Evolutionary conservation across 2,329 filamentous ascomycete species (phyloP).

Genomic region (Microascus cirrosus): DNA sequence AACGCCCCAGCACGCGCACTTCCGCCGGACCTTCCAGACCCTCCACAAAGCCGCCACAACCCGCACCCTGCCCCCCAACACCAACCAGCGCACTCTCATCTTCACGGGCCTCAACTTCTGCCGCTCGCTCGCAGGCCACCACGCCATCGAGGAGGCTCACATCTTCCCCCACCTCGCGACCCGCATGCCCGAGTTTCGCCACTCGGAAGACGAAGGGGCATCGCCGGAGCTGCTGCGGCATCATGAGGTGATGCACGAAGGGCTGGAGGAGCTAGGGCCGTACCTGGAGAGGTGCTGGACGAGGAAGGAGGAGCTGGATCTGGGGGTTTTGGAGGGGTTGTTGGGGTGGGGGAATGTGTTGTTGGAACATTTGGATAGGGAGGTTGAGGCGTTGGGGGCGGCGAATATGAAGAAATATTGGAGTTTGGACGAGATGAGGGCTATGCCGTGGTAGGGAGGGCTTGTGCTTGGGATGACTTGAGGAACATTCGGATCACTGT

Average conservation of each 20-base stretch:
- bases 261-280: constrained; percentile 54
- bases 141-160: constrained; percentile 71
- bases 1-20: constrained; percentile 55
- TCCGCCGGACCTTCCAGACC: constrained; percentile 61
- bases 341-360: constrained; percentile 73
- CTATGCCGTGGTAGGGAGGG: constrained; percentile 50
- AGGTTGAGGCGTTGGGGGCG: constrained; percentile 66
- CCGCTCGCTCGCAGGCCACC: constrained; percentile 61
- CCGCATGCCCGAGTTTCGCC: constrained; percentile 67
- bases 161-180: constrained; percentile 69
- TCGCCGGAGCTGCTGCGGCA: constrained; percentile 55
- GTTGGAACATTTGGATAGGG: constrained; percentile 75
- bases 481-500: background rate
- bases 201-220: constrained; percentile 9
- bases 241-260: constrained; percentile 68
- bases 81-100: constrained; percentile 22
- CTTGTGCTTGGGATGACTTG: background rate
- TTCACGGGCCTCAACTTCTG: constrained; percentile 57
- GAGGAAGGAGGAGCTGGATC: constrained; percentile 44
- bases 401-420: constrained; percentile 85
- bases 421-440: constrained; percentile 62
- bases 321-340: constrained; percentile 50
- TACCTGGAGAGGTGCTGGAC: constrained; percentile 52
- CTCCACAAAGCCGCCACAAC: constrained; percentile 46
- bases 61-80: background rate